Base-by-base conservation (phyloP, 768 basidiomycete genomes). In the Steccherinum ochraceum region DNA sequence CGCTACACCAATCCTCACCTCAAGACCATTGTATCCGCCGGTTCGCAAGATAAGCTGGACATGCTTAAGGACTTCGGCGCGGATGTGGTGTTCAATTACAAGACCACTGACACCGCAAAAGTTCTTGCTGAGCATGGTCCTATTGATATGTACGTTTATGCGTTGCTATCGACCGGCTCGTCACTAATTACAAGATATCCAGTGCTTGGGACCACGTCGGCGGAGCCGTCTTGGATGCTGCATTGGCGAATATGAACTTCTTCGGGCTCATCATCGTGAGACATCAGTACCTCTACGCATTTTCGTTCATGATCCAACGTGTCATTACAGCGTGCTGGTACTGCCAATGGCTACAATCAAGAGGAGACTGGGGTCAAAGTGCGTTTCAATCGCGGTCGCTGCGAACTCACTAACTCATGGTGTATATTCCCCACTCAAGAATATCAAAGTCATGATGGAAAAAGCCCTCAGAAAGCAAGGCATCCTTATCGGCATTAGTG, bases 1-100 rank as follows among this genome's bases (percentile, higher is more conserved):
- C 73, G 74, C 53, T 55, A 53, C 1, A 61, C 65, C 0, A 75
- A 75, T 16, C 30, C 30, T 16, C 30, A 35, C 0, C 54, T 73
- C 30, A 84, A 81, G 57, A 86, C 89, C 39, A 84, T 90, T 46
- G 83, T 77, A 0, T 84, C 81, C 0, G 81, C 83, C 0, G 84
- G 88, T 1, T 78, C 79, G 0, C 83, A 87, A 16, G 81, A 84
- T 48, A 89, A 90, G 64, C 81, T 89, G 5, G 62, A 70, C 4
- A 84, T 76, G 58, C 45, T 84, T 65, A 74, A 73, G 46, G 71
- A 73, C 2, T 56, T 84, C 18, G 86, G 84, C 0, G 78, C 80
- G 0, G 85, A 89, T 56, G 75, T 83, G 4, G 80, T 73, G 0
- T 87, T 86, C 70, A 86, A 89, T 63, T 88, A 85, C 67, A 85